These are phyloP conservation scores for Arachnomyces sp. DNA, from an alignment of 2,329 filamentous ascomycete species.

Conservation along the genomic window DNA sequence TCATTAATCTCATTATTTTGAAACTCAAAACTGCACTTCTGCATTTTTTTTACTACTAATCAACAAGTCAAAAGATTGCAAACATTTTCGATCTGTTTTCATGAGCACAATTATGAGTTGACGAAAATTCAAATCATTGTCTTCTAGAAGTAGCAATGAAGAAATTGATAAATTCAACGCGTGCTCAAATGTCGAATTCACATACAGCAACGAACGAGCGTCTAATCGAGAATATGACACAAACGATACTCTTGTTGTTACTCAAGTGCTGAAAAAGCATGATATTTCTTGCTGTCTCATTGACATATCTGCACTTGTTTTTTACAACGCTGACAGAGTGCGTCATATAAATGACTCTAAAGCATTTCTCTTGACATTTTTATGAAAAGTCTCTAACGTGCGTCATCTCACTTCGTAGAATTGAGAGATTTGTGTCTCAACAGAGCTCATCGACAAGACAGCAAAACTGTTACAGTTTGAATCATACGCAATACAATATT, in stretches of 20 bases:
- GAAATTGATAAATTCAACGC: slow-evolving; percentile 8
- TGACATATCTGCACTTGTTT: slow-evolving; percentile 21
- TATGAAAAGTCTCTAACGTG: slow-evolving; percentile 4
- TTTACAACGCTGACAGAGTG: slow-evolving; percentile 20
- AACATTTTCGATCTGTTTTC: slow-evolving; percentile 8
- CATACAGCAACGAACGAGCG: slow-evolving; percentile 11
- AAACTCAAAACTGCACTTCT: too few relatives aligned
- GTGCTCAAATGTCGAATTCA: slow-evolving; percentile 10
- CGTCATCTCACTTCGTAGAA: slow-evolving; percentile 14
- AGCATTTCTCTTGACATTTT: slow-evolving; percentile 5
- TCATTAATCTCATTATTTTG: too few relatives aligned
- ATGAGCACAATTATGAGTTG: slow-evolving; percentile 11
- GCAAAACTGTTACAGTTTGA: slow-evolving; percentile 17
- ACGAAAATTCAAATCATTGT: slow-evolving; percentile 10
- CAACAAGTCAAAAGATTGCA: slow-evolving; percentile 9
- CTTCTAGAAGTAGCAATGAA: slow-evolving; percentile 7
- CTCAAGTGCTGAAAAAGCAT: slow-evolving; percentile 19
- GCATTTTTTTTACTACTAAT: too few relatives aligned
- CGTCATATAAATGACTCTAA: slow-evolving; percentile 17
- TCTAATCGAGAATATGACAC: slow-evolving; percentile 16
- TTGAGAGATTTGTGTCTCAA: slow-evolving; percentile 22
- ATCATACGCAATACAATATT: slow-evolving; percentile 15
- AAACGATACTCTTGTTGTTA: slow-evolving; percentile 20
- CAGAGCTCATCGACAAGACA: slow-evolving; percentile 17
- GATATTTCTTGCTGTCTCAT: slow-evolving; percentile 23